phyloP scores from a whole-genome alignment of 2,329 filamentous ascomycete genomes.

The Dactylella cylindrospora region DNA sequence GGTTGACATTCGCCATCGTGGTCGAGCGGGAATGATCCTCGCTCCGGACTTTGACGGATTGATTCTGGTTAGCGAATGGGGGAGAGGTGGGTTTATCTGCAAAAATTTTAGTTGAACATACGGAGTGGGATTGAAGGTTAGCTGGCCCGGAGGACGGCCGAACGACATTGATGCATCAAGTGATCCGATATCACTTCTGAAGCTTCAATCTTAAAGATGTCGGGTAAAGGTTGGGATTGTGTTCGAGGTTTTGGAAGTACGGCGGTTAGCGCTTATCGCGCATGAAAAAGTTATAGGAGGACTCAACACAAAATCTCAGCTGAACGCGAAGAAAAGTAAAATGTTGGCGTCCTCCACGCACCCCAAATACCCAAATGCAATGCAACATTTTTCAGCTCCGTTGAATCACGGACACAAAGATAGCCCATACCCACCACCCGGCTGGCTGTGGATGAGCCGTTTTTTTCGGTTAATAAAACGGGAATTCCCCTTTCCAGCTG shows the following conservation, averaged over 20 bases:
- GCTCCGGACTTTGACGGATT: slow-evolving; percentile 68
- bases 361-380: background rate
- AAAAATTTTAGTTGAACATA: slow-evolving; percentile 9
- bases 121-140: slow-evolving; percentile 48
- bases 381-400: background rate
- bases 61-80: slow-evolving; percentile 3
- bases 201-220: background rate
- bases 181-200: too few species aligned
- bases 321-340: background rate
- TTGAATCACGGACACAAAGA: too few species aligned
- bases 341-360: background rate
- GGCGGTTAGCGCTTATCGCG: slow-evolving; percentile 38
- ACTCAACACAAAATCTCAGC: slow-evolving; percentile 10
- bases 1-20: slow-evolving; percentile 93
- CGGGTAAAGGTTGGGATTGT: background rate
- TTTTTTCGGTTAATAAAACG: background rate
- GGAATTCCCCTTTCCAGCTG: background rate
- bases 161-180: slow-evolving; percentile 45
- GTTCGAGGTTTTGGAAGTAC: background rate
- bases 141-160: slow-evolving; percentile 47
- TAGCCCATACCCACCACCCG: too few species aligned
- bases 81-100: background rate
- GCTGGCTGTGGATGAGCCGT: too few species aligned
- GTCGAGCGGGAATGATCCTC: slow-evolving; percentile 93
- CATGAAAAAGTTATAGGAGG: too few species aligned